Evolutionary conservation across 108 stramenopile species (phyloP), one percentile per base, ranked within the genome.

Genomic region (Craspedostauros australis): DNA sequence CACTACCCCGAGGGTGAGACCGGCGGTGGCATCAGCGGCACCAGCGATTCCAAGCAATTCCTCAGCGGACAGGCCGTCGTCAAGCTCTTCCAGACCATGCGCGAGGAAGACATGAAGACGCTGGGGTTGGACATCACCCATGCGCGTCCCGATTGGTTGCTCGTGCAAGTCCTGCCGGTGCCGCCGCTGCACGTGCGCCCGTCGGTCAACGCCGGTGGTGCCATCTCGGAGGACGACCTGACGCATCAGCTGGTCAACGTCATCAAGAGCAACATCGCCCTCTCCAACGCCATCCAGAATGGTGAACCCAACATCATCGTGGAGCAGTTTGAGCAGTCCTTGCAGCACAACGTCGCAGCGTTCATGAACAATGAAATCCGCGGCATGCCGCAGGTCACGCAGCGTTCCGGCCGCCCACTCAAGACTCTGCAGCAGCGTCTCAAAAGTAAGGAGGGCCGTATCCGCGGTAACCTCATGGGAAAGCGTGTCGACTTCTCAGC

Each of bases 401-500:
- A 98, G 54, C 79, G 92, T 33, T 82, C 76, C 49, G 98, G 98
- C n/a, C 89, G 94, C 42, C 95, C 95, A 7, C 81, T 99, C 45
- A 99, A 99, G 68, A 96, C 98, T 22, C 65, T 98, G 30, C 68
- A 84, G 18, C 90, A 95, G 58, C 66, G 98, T 11, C 76, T 98
- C n/a, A 94, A 94, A 54, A 95, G 96, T 12, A 99, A 98, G 73
- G 95, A 96, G 59, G 98, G 98, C n/a, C 90, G 98, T 24, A 91
- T 99, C 62, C 91, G 98, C 39, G 97, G 97, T 32, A 99, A 99
- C 57, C 78, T 99, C 30, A 99, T 99, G 98, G 98, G 98, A 43
- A 99, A 99, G 76, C 97, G 98, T 57, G 98, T 99, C 36, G 97
- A 99, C 68, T 99, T 98, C 65, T 90, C 86, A 4, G 96, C 95